Evolutionary conservation across 176 grass and related monocot genomes (phyloP).

Genomic region (Eleusine indica): DNA sequence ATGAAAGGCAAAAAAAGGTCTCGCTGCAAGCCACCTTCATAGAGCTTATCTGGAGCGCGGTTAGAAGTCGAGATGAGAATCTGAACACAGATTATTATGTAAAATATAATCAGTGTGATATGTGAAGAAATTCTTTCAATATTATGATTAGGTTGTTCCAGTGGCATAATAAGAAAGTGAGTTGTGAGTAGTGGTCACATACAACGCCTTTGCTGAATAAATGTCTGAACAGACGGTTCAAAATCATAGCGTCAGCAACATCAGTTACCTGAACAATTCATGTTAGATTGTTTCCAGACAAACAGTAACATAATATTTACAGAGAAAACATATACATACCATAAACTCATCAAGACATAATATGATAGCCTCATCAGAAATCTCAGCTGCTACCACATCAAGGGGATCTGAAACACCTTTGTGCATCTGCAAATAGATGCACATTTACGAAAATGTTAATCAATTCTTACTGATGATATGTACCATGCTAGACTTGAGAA

Average conservation of each 20-base stretch:
- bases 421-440: conserved; percentile 71
- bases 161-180: conserved; percentile 21
- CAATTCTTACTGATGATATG: not conserved
- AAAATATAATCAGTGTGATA: conserved; percentile 37
- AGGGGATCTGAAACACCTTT: conserved; percentile 96
- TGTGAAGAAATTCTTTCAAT: conserved; percentile 10
- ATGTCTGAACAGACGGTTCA: conserved; percentile 87
- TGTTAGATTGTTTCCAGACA: conserved; percentile 6
- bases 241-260: conserved; percentile 95
- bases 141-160: conserved; percentile 10
- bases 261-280: conserved; percentile 71
- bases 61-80: conserved; percentile 95
- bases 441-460: not conserved
- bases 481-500: not conserved
- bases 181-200: conserved; percentile 49
- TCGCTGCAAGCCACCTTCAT: conserved; percentile 72
- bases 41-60: conserved; percentile 72
- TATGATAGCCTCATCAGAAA: conserved; percentile 91
- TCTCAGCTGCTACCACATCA: conserved; percentile 93
- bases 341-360: conserved; percentile 98
- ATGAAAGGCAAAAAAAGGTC: conserved; percentile 83
- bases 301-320: conserved; percentile 1
- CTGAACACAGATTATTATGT: conserved; percentile 44
- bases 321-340: conserved; percentile 52
- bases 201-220: conserved; percentile 91